Base-by-base conservation (phyloP, 768 basidiomycete genomes). In the Suillus plorans region DNA sequence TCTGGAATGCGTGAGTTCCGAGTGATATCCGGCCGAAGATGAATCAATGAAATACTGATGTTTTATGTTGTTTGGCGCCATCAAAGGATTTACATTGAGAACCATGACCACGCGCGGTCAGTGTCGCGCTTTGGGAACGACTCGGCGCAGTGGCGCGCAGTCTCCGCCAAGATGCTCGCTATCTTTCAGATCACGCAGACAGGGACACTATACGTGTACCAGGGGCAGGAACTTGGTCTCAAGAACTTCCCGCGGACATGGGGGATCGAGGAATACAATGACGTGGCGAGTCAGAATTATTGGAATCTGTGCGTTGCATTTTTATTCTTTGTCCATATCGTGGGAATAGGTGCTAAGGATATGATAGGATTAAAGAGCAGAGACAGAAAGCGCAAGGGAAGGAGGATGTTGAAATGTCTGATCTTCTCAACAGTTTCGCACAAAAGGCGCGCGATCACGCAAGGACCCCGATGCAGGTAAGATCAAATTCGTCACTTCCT, bases 211-310 rank as follows among this genome's bases (percentile, higher is more conserved):
- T 92, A 87, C 72, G 79, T 93, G 13, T 92, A 87, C 71, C 89
- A 92, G 76, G 91, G 90, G 7, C 81, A 92, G 72, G 92, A 92
- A 70, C 80, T 92, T 0, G 90, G 86, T 0, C 76, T 89, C 73
- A 84, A 81, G 73, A 89, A 89, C 63, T 85, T 88, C 66, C 86
- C 88, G 20, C 71, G 79, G 57, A 70, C 75, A 18, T 92, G 90
- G 90, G 84, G 83, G 0, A 80, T 90, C 28, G 87, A 90, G 63
- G 88, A 90, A 69, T 92, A 91, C 74, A 87, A 87, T 70, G 91
- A 91, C 61, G 82, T 89, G 47, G 86, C 86, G 42, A 80, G 85
- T 5, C 80, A 82, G 67, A 89, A 87, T 69, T 86, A 82, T 68
- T 89, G 84, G 80, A 77, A 81, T 3, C 70, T 79, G 89, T 86